Evolutionary conservation across 2,329 filamentous ascomycete genomes (phyloP).

Genomic region (Curvularia hawaiiensis): DNA sequence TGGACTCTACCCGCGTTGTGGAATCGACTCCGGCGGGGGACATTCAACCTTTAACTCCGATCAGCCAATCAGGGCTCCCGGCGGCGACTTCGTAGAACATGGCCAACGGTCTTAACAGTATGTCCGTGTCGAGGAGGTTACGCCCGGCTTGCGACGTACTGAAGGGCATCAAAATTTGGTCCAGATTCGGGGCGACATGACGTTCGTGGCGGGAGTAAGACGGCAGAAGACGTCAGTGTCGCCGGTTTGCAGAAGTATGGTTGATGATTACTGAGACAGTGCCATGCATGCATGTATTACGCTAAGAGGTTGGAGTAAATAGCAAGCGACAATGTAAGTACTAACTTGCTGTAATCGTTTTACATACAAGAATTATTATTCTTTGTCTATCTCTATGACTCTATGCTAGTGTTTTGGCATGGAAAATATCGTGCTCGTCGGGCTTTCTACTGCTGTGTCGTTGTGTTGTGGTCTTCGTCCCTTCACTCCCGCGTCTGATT

Average conservation of each 20-base stretch:
- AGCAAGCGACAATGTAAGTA: background rate
- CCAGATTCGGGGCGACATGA: background rate
- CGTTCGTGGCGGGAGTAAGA: background rate
- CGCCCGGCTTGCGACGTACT: background rate
- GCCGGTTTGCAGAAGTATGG: no score
- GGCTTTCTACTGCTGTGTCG: background rate
- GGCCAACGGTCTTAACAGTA: background rate
- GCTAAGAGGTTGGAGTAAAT: background rate
- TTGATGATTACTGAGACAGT: background rate
- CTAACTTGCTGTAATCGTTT: background rate
- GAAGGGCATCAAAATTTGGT: background rate
- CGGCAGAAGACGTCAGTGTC: background rate
- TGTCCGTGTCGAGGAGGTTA: background rate
- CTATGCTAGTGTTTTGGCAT: background rate
- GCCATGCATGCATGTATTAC: background rate
- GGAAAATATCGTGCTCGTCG: background rate
- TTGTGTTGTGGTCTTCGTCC: background rate
- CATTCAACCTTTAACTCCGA: conserved; percentile 6
- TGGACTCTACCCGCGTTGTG: conserved; percentile 1
- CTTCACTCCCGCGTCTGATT: background rate
- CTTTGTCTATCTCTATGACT: background rate
- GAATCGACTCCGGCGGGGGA: background rate
- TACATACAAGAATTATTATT: background rate
- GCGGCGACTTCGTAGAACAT: no score
- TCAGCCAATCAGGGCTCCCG: conserved; percentile 10